Base-by-base conservation (phyloP, 2,329 filamentous ascomycete species). In the Intubia oerlemansii region DNA sequence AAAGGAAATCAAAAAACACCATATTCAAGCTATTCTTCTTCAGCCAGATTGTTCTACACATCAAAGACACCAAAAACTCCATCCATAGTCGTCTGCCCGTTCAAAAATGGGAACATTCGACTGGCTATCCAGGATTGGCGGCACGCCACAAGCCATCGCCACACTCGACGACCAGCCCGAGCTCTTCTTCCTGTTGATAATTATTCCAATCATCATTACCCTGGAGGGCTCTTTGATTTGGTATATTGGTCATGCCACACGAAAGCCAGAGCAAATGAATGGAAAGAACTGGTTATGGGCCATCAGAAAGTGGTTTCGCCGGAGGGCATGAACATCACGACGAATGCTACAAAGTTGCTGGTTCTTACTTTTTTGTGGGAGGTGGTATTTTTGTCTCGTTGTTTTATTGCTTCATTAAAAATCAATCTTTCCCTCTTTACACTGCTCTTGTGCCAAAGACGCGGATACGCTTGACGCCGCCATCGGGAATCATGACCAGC, bases 401-500 rank as follows among this genome's bases (percentile, higher is more conserved):
- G 22, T 14, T 13, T 15, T 5, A 16, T 17, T n/a, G 16, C 12
- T n/a, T n/a, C n/a, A n/a, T n/a, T n/a, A n/a, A n/a, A n/a, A n/a
- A n/a, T n/a, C 7, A 5, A 13, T 15, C n/a, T 2, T 8, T 10
- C 8, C 7, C n/a, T n/a, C n/a, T 10, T 16, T 30, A 45, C 6
- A 41, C 33, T n/a, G 51, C 53, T 39, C 69, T 59, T 43, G 62
- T 69, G 3, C 75, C 79, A 48, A 78, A 71, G 2, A 85, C 68
- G 25, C 81, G 66, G 38, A 93, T 63, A 38, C 84, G 60, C 66
- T 91, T 92, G 3, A 93, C 77, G 15, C 85, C 84, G 19, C 85
- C 84, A 49, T 95, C 84, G 0, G 85, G 85, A 40, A 92, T 80
- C 46, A 93, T 88, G 19, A 80, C 77, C 46, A 95, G 57, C 62